Percentiles rank a stretch among this genome's conserved stretches.
phyloP scores from a whole-genome alignment of 305 asterid genomes.

The Galium porrigens region DNA sequence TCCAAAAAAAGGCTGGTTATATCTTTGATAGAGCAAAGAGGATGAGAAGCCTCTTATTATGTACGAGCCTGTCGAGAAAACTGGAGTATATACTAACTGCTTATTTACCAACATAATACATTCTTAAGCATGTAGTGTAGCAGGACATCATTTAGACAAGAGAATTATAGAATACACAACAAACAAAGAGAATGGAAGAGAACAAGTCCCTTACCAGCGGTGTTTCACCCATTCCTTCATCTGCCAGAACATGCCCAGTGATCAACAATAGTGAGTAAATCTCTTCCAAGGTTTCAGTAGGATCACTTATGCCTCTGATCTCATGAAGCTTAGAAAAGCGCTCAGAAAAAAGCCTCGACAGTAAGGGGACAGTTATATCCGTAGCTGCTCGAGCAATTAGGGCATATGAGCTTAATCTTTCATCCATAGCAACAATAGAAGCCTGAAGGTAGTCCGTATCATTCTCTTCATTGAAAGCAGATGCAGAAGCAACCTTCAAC shows the following conservation, averaged over 20 bases:
- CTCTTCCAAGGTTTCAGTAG: slow-evolving; percentile 85
- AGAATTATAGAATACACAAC: slow-evolving; percentile 1
- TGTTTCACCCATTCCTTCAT: slow-evolving; percentile 88
- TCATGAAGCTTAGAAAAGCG: slow-evolving; percentile 58
- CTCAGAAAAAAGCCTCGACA: slow-evolving; percentile 51
- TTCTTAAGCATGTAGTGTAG: neutral
- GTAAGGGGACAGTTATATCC: slow-evolving; percentile 49
- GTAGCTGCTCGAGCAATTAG: slow-evolving; percentile 91
- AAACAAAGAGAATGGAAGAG: slow-evolving; percentile 1
- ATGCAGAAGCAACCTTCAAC: slow-evolving; percentile 69
- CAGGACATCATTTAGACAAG: neutral
- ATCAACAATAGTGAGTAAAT: slow-evolving; percentile 80
- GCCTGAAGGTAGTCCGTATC: slow-evolving; percentile 55
- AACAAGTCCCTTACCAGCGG: slow-evolving; percentile 47
- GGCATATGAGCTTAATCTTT: slow-evolving; percentile 85
- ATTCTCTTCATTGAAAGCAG: slow-evolving; percentile 59
- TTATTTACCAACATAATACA: neutral
- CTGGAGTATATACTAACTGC: neutral
- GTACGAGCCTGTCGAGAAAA: neutral
- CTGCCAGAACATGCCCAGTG: slow-evolving; percentile 87
- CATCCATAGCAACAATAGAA: slow-evolving; percentile 89
- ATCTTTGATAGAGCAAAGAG: neutral
- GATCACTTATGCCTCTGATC: slow-evolving; percentile 74
- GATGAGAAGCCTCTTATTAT: neutral
- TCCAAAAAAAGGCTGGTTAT: neutral